Evolutionary conservation across 306 rosid species (phyloP).

Genomic region (Arachis stenosperma): DNA sequence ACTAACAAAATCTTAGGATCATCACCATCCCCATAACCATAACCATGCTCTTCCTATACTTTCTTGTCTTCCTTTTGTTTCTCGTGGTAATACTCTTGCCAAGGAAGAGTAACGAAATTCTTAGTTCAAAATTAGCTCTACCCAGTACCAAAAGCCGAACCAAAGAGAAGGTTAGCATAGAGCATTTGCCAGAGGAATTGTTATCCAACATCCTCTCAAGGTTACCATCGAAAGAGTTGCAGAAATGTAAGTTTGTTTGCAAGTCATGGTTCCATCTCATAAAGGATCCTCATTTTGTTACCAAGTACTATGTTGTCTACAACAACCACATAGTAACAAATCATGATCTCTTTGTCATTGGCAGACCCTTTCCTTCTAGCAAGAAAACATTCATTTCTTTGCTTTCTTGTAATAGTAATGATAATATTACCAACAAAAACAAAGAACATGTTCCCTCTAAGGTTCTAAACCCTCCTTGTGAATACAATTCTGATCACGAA

Average conservation of each 20-base stretch:
- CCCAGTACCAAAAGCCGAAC: too few species aligned
- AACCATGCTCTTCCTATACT: background rate
- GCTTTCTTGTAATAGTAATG: slow-evolving; percentile 6
- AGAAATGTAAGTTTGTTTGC: slow-evolving; percentile 26
- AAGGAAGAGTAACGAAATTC: too few species aligned
- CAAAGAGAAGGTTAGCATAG: background rate
- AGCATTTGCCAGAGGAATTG: slow-evolving; percentile 36
- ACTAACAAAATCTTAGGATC: too few species aligned
- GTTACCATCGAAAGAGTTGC: slow-evolving; percentile 26
- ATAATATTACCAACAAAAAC: background rate
- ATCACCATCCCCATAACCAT: background rate
- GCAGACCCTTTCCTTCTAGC: slow-evolving; percentile 35
- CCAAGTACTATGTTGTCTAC: slow-evolving; percentile 15
- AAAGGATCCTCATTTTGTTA: slow-evolving; percentile 26
- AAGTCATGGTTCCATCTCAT: slow-evolving; percentile 41
- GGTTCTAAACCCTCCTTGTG: slow-evolving; percentile 11
- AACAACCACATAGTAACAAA: background rate
- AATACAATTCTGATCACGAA: slow-evolving; percentile 35
- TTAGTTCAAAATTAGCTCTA: background rate
- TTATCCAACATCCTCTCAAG: slow-evolving; percentile 38
- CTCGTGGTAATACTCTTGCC: too few species aligned
- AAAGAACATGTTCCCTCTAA: background rate
- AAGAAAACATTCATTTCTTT: slow-evolving; percentile 34
- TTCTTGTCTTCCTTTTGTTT: background rate
- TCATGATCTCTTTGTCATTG: slow-evolving; percentile 23